phyloP scores from a whole-genome alignment of 2,329 filamentous ascomycete genomes.

The Coniella lustricola region DNA sequence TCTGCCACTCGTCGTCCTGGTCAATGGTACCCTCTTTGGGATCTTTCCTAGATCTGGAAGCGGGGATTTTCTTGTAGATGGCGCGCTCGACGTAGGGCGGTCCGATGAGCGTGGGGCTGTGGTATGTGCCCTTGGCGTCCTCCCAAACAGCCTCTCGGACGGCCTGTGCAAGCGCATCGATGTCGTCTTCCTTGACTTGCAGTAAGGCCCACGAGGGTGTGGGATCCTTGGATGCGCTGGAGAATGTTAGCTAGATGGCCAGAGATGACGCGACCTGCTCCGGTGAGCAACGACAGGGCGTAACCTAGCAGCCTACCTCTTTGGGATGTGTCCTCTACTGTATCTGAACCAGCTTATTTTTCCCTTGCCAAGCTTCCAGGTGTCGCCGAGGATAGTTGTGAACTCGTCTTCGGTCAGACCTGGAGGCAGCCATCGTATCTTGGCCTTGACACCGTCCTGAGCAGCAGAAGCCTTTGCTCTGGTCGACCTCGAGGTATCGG shows the following conservation, averaged over 20 bases:
- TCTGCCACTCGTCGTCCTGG: slow-evolving; percentile 91
- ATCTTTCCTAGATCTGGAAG: slow-evolving; percentile 68
- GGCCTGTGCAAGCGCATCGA: slow-evolving; percentile 60
- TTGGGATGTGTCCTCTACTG: slow-evolving; percentile 62
- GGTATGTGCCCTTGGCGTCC: slow-evolving; percentile 72
- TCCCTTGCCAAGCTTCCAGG: slow-evolving; percentile 75
- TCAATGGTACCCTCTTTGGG: slow-evolving; percentile 90
- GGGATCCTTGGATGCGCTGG: slow-evolving; percentile 76
- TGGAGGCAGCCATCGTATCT: slow-evolving; percentile 78
- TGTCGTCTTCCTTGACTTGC: slow-evolving; percentile 66
- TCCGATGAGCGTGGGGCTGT: slow-evolving; percentile 65
- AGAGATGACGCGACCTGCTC: neutral
- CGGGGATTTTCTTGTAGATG: slow-evolving; percentile 75
- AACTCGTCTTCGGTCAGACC: slow-evolving; percentile 79
- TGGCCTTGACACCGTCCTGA: slow-evolving; percentile 63
- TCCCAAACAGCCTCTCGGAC: slow-evolving; percentile 67
- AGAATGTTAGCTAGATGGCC: slow-evolving; percentile 6
- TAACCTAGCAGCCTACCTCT: slow-evolving; percentile 57
- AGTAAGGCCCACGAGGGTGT: slow-evolving; percentile 75
- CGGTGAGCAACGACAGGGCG: slow-evolving; percentile 1
- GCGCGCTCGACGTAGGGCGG: slow-evolving; percentile 77
- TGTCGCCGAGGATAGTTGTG: slow-evolving; percentile 60
- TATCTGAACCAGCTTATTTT: slow-evolving; percentile 80
- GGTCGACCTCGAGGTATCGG: slow-evolving; percentile 31
- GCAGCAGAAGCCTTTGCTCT: slow-evolving; percentile 36